A percentile compares a stretch with the other conserved stretches of the same genome.
Conservation (phyloP, 441 rosid species). For the Viola pubescens region DNA sequence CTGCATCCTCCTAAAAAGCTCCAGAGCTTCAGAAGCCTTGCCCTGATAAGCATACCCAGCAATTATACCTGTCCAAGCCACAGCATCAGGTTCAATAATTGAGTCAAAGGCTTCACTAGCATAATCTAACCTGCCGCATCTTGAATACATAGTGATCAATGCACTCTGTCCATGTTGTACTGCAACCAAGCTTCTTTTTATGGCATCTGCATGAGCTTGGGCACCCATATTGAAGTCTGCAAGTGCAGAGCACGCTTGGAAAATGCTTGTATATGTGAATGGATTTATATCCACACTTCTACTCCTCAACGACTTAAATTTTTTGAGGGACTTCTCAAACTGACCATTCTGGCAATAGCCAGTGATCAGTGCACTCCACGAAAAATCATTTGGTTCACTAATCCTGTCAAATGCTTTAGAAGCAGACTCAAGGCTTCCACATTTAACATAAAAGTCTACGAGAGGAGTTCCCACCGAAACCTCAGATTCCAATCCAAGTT, state of each 20-base stretch:
- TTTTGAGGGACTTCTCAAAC: slow-evolving; percentile 45
- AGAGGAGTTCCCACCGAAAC: slow-evolving; percentile 52
- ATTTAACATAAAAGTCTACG: slow-evolving; percentile 57
- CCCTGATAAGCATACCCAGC: slow-evolving; percentile 82
- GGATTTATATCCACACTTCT: slow-evolving; percentile 40
- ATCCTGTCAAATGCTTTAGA: slow-evolving; percentile 45
- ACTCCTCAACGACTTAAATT: slow-evolving; percentile 43
- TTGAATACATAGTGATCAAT: slow-evolving; percentile 63
- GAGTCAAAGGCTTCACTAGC: slow-evolving; percentile 47
- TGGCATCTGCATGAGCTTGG: slow-evolving; percentile 40
- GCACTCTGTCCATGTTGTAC: slow-evolving; percentile 52
- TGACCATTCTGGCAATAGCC: slow-evolving; percentile 65
- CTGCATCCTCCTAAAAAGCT: slow-evolving; percentile 56
- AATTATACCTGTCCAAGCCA: slow-evolving; percentile 74
- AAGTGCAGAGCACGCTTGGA: slow-evolving; percentile 61
- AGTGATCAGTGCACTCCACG: slow-evolving; percentile 72
- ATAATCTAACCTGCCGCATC: slow-evolving; percentile 59
- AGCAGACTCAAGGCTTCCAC: slow-evolving; percentile 38
- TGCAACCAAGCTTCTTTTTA: slow-evolving; percentile 26
- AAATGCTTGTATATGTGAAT: slow-evolving; percentile 53
- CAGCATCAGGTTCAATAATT: slow-evolving; percentile 46
- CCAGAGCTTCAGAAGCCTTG: slow-evolving; percentile 39
- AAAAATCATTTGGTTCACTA: slow-evolving; percentile 49
- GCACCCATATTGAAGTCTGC: slow-evolving; percentile 52
- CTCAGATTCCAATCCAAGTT: slow-evolving; percentile 46